A percentile compares a stretch with the other conserved stretches of the same genome.
Evolutionary conservation across 805 yeast species (phyloP).

Genomic region (Candida odintsovae): DNA sequence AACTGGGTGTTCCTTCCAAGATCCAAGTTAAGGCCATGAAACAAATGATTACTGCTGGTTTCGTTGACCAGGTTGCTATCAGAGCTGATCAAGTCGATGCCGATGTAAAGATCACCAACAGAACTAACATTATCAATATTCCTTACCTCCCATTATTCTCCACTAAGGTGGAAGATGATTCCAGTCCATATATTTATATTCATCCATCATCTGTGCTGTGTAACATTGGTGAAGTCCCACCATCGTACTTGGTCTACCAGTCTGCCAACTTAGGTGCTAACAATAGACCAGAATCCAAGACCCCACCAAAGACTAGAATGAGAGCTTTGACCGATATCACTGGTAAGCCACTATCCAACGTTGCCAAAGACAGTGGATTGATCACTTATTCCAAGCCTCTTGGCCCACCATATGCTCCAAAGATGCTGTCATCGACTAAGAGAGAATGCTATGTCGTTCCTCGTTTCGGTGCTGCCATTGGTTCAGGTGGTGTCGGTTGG

Average conservation of each 20-base stretch:
- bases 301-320: conserved; percentile 53
- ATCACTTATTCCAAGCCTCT: conserved; percentile 86
- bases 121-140: conserved; percentile 47
- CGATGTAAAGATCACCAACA: conserved; percentile 56
- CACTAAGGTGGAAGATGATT: conserved; percentile 27
- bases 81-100: conserved; percentile 70
- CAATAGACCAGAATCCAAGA: conserved; percentile 34
- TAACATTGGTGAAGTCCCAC: conserved; percentile 63
- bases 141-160: conserved; percentile 59
- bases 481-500: conserved; percentile 87
- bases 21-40: conserved; percentile 72
- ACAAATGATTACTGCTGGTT: conserved; percentile 92
- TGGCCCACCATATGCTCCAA: conserved; percentile 86
- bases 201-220: conserved; percentile 73
- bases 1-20: conserved; percentile 60
- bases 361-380: conserved; percentile 67
- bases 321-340: conserved; percentile 70
- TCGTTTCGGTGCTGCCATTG: conserved; percentile 77
- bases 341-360: conserved; percentile 70
- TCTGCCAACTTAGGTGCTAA: conserved; percentile 53
- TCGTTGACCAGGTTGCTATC: conserved; percentile 83
- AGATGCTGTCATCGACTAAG: conserved; percentile 54
- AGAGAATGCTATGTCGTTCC: conserved; percentile 90
- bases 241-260: conserved; percentile 70
- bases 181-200: conserved; percentile 60